Percentiles rank a stretch among this genome's conserved stretches.
Evolutionary conservation across 2,329 filamentous ascomycete species (phyloP).

Genomic region (Aspergillus transmontanensis): DNA sequence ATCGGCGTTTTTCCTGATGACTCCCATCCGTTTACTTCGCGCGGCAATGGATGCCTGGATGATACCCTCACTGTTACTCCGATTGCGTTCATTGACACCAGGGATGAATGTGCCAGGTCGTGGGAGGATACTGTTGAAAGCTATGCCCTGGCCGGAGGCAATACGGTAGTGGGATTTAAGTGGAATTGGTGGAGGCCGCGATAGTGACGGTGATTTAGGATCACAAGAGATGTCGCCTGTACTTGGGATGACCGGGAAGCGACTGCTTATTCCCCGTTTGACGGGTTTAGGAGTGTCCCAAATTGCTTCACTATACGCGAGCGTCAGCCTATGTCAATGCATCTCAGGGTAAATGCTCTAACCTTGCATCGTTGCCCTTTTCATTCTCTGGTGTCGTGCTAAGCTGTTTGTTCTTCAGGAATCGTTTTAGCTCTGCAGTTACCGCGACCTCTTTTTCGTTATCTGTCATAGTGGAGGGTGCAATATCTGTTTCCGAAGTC

Average conservation of each 20-base stretch:
- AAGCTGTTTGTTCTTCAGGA: constrained; percentile 52
- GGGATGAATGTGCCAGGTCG: constrained; percentile 71
- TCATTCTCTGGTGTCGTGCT: constrained; percentile 46
- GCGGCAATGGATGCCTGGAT: constrained; percentile 49
- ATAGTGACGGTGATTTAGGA: constrained; percentile 66
- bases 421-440: constrained; percentile 62
- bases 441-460: constrained; percentile 63
- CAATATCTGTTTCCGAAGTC: constrained; percentile 66
- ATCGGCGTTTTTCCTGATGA: constrained; percentile 60
- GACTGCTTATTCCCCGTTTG: constrained; percentile 55
- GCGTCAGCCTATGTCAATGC: constrained; percentile 16
- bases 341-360: neutral
- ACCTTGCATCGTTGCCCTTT: constrained; percentile 50
- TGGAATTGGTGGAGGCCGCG: constrained; percentile 75
- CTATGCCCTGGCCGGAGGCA: constrained; percentile 44
- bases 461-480: constrained; percentile 55
- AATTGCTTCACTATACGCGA: constrained; percentile 65
- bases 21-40: constrained; percentile 62
- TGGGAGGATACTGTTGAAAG: constrained; percentile 54
- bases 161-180: constrained; percentile 76
- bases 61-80: constrained; percentile 65
- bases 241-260: constrained; percentile 60
- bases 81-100: constrained; percentile 63
- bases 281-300: constrained; percentile 75
- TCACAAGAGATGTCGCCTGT: constrained; percentile 66